Conservation (phyloP, 768 basidiomycete species). For the Neoboletus magnificus region DNA sequence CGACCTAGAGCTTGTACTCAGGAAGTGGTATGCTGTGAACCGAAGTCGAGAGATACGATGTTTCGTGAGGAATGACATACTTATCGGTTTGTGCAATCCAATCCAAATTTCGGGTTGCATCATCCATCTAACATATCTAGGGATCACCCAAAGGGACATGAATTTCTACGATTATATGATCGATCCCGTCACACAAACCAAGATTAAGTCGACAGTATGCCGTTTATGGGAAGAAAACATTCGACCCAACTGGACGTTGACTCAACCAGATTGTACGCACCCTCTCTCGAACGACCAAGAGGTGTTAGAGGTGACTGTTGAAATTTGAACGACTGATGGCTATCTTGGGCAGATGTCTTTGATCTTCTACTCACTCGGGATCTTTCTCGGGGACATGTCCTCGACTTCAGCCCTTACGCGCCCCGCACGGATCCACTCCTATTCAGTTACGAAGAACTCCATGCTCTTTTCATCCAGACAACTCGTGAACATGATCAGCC, state of each 20-base stretch:
- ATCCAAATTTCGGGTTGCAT: not conserved
- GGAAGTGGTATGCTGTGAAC: conserved; percentile 89
- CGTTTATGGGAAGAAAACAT: conserved; percentile 72
- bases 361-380: conserved; percentile 87
- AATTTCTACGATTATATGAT: conserved; percentile 89
- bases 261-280: conserved; percentile 61
- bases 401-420: conserved; percentile 91
- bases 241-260: conserved; percentile 50
- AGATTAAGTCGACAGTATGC: conserved; percentile 50
- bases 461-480: conserved; percentile 31
- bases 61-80: conserved; percentile 70
- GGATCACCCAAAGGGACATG: conserved; percentile 81
- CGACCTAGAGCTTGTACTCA: conserved; percentile 78
- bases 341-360: conserved; percentile 55
- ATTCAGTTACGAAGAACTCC: conserved; percentile 79
- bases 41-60: conserved; percentile 84
- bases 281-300: not conserved
- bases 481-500: not conserved
- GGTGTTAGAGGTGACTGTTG: not conserved
- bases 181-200: conserved; percentile 49
- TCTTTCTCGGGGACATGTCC: conserved; percentile 67
- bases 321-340: not conserved
- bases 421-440: conserved; percentile 84
- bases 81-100: conserved; percentile 57
- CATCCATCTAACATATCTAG: conserved; percentile 36